phyloP scores from a whole-genome alignment of 225 moss, liverwort and hornwort species.

The Neckera pumila region DNA sequence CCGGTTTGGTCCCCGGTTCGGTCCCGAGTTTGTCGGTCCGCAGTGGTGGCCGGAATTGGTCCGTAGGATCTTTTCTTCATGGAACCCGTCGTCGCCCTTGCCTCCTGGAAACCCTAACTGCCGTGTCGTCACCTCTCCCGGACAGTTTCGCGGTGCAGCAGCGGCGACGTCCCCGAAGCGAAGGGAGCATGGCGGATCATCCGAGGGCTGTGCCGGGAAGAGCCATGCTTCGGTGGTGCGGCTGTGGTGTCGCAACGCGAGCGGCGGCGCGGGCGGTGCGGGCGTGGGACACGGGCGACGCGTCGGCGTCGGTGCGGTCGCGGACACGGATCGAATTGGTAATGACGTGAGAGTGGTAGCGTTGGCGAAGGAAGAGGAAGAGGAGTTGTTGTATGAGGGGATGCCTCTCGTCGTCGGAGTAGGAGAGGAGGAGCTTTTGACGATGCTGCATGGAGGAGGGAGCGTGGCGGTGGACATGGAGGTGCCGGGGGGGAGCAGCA shows the following conservation, averaged over 20 bases:
- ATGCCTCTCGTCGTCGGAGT: neutral
- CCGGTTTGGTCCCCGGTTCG: neutral
- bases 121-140: neutral
- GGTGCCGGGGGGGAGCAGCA: too few species aligned
- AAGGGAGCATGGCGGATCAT: neutral
- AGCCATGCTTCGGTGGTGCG: neutral
- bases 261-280: neutral
- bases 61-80: neutral
- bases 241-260: neutral
- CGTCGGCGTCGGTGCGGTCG: neutral
- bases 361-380: neutral
- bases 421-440: neutral
- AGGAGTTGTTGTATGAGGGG: neutral
- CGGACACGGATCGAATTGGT: neutral
- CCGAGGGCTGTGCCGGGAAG: neutral
- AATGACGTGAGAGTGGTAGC: neutral
- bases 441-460: neutral
- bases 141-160: neutral
- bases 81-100: neutral
- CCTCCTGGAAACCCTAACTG: neutral
- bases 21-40: too few species aligned
- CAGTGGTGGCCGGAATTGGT: neutral
- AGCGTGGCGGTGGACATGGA: neutral
- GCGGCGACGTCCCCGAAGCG: neutral
- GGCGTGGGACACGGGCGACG: neutral